Conservation (phyloP, 1,284 basidiomycete genomes). For the Ustilago xerochloae region DNA sequence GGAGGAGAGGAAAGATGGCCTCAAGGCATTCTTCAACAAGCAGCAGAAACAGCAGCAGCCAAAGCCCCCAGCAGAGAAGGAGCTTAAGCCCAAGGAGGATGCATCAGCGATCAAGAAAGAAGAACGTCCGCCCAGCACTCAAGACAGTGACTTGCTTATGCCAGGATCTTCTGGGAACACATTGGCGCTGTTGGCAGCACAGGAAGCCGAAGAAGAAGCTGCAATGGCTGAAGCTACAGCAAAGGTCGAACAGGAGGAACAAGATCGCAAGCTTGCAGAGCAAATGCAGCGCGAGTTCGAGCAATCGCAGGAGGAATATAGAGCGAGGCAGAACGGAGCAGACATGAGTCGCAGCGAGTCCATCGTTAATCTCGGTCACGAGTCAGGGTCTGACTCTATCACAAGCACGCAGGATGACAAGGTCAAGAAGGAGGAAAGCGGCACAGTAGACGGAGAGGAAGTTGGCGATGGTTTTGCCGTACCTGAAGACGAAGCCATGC, state of each 20-base stretch:
- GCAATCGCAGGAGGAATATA: background rate
- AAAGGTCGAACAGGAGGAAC: conserved; percentile 27
- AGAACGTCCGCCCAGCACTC: conserved; percentile 2
- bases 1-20: conserved; percentile 82
- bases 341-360: conserved; percentile 32
- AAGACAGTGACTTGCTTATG: conserved; percentile 15
- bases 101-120: conserved; percentile 4
- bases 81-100: background rate
- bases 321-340: background rate
- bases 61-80: background rate
- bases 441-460: conserved; percentile 17
- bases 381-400: conserved; percentile 5
- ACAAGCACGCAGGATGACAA: background rate
- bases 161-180: conserved; percentile 22
- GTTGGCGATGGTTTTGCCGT: conserved; percentile 42
- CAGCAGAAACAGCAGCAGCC: conserved; percentile 25
- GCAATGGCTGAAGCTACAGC: conserved; percentile 14
- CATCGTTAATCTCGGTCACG: conserved; percentile 22
- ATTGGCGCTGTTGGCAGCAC: conserved; percentile 20
- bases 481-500: conserved; percentile 12
- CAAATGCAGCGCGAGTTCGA: conserved; percentile 32
- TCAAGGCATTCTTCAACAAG: conserved; percentile 83
- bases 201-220: conserved; percentile 25
- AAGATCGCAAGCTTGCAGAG: conserved; percentile 34
- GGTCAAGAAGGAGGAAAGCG: background rate